Percentiles rank a stretch among this genome's conserved stretches.
Conservation (phyloP, 495 filamentous ascomycete genomes). For the Lepraria neglecta region DNA sequence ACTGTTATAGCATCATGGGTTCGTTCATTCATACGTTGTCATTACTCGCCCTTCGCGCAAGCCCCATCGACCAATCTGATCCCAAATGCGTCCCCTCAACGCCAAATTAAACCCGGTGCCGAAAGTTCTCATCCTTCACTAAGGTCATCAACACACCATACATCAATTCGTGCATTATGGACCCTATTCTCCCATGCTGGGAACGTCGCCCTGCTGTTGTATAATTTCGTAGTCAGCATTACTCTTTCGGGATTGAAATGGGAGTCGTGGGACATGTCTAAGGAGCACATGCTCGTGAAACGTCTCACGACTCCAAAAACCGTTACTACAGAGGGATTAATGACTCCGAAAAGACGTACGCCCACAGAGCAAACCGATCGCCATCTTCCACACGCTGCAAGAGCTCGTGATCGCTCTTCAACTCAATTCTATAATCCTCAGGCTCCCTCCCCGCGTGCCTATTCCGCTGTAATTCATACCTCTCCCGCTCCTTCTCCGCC, state of each 20-base stretch:
- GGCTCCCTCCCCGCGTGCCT: constrained; percentile 43
- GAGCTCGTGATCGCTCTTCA: constrained; percentile 27
- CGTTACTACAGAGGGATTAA: too few species aligned
- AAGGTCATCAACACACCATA: constrained; percentile 44
- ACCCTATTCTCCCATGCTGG: constrained; percentile 56
- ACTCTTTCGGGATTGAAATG: too few species aligned
- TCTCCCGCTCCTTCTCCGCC: constrained; percentile 20
- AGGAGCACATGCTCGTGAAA: too few species aligned
- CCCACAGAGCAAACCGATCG: constrained; percentile 62
- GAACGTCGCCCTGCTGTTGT: constrained; percentile 47
- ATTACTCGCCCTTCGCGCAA: not conserved
- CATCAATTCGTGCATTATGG: constrained; percentile 48
- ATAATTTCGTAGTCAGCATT: too few species aligned
- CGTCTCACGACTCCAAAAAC: too few species aligned
- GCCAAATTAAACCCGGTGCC: not conserved
- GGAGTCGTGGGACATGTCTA: too few species aligned
- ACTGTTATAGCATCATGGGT: not conserved
- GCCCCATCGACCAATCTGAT: too few species aligned
- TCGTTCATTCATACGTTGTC: not conserved
- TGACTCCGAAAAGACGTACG: constrained; percentile 1
- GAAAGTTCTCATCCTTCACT: not conserved
- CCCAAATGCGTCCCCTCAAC: not conserved
- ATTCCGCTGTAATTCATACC: constrained; percentile 33
- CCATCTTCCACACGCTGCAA: constrained; percentile 53
- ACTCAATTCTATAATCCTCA: constrained; percentile 48